Base-by-base conservation (phyloP, 257 asterid species). In the Petunia axillaris region DNA sequence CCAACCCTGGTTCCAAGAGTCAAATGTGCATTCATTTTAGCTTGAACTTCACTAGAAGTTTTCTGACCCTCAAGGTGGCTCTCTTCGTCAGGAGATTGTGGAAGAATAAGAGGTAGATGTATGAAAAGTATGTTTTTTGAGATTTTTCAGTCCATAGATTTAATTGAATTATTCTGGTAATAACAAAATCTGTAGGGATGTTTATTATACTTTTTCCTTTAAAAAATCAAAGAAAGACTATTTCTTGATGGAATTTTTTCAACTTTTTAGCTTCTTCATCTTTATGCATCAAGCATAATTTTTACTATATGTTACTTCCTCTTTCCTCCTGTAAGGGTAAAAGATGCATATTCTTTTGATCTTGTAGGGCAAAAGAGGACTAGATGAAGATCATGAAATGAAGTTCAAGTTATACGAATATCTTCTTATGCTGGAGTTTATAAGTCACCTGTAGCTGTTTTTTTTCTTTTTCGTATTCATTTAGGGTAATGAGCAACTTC, bases 331-430 rank as follows among this genome's bases (percentile, higher is more conserved):
- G 62, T 48, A 50, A 71, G 50, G 77, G 77, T 71, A 87, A 88
- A 85, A 82, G 70, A 82, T 86, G 84, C 85, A 85, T 84, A 85
- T 71, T 71, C 77, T 87, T 80, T 87, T 86, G 81, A 58, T 90
- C 88, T 88, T 91, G 93, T 91, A 89, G 95, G 95, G 83, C 87
- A 71, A 84, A 81, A 91, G 79, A 81, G 87, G 91, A 88, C 93
- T 89, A 89, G 88, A 81, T 87, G 90, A 87, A 85, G 91, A 88
- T 85, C 90, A 25, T 88, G 87, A 83, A 84, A 85, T 58, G 79
- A 85, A 89, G 90, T 88, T 84, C 86, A 88, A 86, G 86, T 77
- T 82, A 86, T 79, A 71, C 79, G 48, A 52, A 84, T 79, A 71
- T 71, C 77, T 82, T 76, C 52, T 78, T 81, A 75, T 41, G 41